Evolutionary conservation across 2,329 filamentous ascomycete genomes (phyloP), one percentile per base, ranked within the genome.

Genomic region (Phialemonium atrogriseum): DNA sequence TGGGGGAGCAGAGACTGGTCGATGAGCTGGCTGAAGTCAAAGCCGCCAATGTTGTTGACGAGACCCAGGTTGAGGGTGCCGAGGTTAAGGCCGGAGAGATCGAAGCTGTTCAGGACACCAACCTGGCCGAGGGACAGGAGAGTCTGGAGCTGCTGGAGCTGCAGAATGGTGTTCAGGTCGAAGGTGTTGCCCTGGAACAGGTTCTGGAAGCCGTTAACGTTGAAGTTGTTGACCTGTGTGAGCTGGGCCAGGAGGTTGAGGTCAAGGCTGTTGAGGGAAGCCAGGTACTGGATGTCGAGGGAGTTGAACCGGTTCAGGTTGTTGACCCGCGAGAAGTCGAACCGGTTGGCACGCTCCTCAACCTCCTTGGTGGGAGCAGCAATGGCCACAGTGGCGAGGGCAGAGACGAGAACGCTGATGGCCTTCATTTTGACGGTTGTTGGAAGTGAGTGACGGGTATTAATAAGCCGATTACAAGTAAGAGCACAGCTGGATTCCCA

Each of bases 391-490:
- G 63, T 59, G 42, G 63, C 63, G 33, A 68, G 54, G 36, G 55
- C 54, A 49, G 59, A 52, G 47, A 58, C 47, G 51, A 71, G 37
- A 52, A 70, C 46, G 40, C 56, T 57, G 31, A 59, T 50, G 53
- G 57, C 51, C 61, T 69, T 66, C 67, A 71, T 71, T 43, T 59
- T 68, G 60, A 51, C 34, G 41, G 45, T 33, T 44, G 38, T 34
- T 34, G 28, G 24, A 32, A 40, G 40, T 36, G 45, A 45, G 43
- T 42, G 48, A 42, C 36, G 32, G 34, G 28, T 28, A 42, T 46
- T 41, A 44, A 43, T 46, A 39, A 40, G 36, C 31, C 14, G 40
- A 52, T 51, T 50, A 51, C 38, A 41, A 46, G 41, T 44, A 56
- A 54, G 54, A 66, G 62, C 62, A 62, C 61, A 65, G 62, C 62